A percentile compares a stretch with the other conserved stretches of the same genome.
Evolutionary conservation across 192 early-diverging fungal species (phyloP).

Genomic region (Backusella australiensis): DNA sequence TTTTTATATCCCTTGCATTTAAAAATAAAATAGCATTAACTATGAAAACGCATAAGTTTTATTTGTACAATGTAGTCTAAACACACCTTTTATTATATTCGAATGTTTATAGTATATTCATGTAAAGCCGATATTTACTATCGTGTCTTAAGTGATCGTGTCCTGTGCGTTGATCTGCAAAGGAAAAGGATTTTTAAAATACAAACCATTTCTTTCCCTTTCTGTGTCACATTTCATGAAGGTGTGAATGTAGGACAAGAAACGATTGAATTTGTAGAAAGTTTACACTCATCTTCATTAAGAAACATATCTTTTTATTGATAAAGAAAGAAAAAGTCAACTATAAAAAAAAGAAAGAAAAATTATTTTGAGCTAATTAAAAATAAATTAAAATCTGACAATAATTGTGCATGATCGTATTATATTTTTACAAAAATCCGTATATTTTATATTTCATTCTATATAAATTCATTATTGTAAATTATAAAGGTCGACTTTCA

Average conservation of each 20-base stretch:
- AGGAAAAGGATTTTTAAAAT: neutral
- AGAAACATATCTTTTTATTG: neutral
- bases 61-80: neutral
- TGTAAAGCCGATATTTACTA: neutral
- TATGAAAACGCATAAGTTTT: too few relatives aligned
- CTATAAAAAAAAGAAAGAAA: neutral
- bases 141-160: neutral
- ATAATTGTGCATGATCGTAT: neutral
- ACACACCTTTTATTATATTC: neutral
- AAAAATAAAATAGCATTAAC: too few relatives aligned
- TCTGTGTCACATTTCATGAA: neutral
- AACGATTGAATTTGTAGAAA: neutral
- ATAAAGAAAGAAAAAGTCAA: neutral
- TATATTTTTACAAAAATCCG: neutral
- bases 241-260: neutral
- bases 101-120: neutral
- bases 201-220: neutral
- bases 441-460: too few relatives aligned
- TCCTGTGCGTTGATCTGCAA: constrained; percentile 5
- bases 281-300: neutral
- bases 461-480: neutral
- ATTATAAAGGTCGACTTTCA: neutral
- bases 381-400: neutral
- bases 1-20: too few relatives aligned
- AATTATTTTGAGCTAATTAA: neutral